Percentiles rank a stretch among this genome's conserved stretches.
phyloP scores from a whole-genome alignment of 2,329 filamentous ascomycete genomes.

The Paraphoma chrysanthemicola region DNA sequence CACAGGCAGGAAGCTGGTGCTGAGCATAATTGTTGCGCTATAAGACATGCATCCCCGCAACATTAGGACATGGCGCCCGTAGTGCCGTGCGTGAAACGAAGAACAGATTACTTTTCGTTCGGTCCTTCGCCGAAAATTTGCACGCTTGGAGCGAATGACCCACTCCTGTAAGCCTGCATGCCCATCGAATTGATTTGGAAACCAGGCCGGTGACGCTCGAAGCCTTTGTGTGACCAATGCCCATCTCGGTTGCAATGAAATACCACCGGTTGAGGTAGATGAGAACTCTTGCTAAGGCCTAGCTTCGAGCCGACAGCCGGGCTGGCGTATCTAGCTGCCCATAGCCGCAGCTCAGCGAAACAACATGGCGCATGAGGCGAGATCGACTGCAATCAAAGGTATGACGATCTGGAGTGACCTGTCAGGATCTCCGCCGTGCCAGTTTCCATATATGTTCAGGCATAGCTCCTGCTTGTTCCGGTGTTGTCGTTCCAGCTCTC shows the following conservation, averaged over 20 bases:
- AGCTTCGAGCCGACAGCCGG: slow-evolving; percentile 6
- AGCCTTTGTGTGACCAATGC: not conserved
- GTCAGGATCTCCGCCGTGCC: not conserved
- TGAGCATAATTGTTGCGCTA: not conserved
- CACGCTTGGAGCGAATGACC: not conserved
- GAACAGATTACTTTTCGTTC: not conserved
- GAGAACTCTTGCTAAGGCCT: slow-evolving; percentile 10
- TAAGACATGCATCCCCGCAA: not conserved
- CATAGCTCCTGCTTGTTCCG: not conserved
- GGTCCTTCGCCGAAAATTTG: not conserved
- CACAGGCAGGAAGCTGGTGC: not conserved
- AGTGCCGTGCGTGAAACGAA: not conserved
- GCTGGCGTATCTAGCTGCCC: slow-evolving; percentile 6
- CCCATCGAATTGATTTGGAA: not conserved
- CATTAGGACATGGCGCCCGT: not conserved
- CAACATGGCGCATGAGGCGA: slow-evolving; percentile 1
- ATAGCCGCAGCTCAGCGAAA: not conserved
- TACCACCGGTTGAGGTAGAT: slow-evolving; percentile 15
- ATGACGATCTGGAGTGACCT: slow-evolving; percentile 1
- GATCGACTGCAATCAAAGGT: not conserved
- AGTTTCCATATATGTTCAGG: slow-evolving; percentile 1
- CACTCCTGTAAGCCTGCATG: not conserved
- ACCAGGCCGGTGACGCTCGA: not conserved
- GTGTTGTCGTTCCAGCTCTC: not conserved
- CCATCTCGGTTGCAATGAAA: slow-evolving; percentile 1